Conservation (phyloP, 2,329 filamentous ascomycete species). For the Lecanicillium sp. region DNA sequence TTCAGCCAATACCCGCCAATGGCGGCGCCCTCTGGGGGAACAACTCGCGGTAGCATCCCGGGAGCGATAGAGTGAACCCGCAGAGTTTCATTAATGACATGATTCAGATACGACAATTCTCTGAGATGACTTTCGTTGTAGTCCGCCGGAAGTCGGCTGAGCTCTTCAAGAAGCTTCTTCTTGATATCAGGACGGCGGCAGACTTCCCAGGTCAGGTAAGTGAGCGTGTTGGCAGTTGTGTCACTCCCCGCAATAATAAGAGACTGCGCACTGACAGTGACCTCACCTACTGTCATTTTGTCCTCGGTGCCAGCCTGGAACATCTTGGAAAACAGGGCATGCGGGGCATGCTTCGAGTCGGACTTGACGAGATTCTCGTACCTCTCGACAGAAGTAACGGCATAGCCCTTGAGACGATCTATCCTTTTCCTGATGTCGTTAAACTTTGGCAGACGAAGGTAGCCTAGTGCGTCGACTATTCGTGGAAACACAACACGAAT, state of each 20-base stretch:
- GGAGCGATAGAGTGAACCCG: constrained; percentile 29
- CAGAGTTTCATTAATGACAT: constrained; percentile 31
- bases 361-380: constrained; percentile 16
- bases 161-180: constrained; percentile 12
- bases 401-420: constrained; percentile 12
- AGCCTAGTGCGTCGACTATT: no score
- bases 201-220: constrained; percentile 32
- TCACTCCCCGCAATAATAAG: constrained; percentile 40
- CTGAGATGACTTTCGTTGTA: constrained; percentile 22
- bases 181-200: constrained; percentile 16
- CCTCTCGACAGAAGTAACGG: constrained; percentile 18
- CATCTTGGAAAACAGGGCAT: background rate
- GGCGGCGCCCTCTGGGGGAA: constrained; percentile 24
- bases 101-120: constrained; percentile 26
- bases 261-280: background rate
- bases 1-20: constrained; percentile 29
- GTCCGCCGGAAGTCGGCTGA: constrained; percentile 17
- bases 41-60: constrained; percentile 24
- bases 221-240: constrained; percentile 37
- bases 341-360: constrained; percentile 12
- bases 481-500: no score
- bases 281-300: background rate
- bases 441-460: no score
- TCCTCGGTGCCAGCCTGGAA: background rate
- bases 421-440: no score